A percentile compares a stretch with the other conserved stretches of the same genome.
phyloP scores from a whole-genome alignment of 495 filamentous ascomycete species.

The Sabuloglossum arenarium region DNA sequence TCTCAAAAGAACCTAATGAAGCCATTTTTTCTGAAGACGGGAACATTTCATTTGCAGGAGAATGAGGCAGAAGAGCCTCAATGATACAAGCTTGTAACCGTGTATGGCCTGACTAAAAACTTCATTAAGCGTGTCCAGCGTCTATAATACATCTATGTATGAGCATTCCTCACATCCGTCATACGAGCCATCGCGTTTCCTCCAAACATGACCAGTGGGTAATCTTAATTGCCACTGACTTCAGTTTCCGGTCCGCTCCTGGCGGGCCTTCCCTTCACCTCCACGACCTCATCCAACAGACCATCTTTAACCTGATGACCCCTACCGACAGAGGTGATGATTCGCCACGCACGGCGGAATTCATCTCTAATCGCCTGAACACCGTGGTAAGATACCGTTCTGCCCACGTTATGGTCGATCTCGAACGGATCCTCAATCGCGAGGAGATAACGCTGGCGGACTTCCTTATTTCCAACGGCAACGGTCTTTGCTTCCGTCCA shows the following conservation, averaged over 20 bases:
- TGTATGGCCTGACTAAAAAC: too few relatives aligned
- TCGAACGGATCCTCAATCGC: slow-evolving; percentile 83
- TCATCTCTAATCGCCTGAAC: slow-evolving; percentile 60
- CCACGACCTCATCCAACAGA: neutral
- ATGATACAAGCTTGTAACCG: too few relatives aligned
- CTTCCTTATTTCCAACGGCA: slow-evolving; percentile 28
- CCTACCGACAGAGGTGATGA: slow-evolving; percentile 22
- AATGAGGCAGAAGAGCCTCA: too few relatives aligned
- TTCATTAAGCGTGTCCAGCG: too few relatives aligned
- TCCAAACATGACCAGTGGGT: too few relatives aligned
- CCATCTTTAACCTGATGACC: neutral
- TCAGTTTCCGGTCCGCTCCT: neutral
- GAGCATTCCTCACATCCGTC: too few relatives aligned
- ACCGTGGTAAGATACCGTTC: slow-evolving; percentile 57
- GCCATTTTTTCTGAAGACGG: too few relatives aligned
- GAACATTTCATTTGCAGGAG: too few relatives aligned
- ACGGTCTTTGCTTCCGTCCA: slow-evolving; percentile 53
- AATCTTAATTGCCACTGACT: too few relatives aligned
- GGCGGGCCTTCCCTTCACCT: neutral
- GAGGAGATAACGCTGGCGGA: slow-evolving; percentile 60
- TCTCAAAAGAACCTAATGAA: too few relatives aligned
- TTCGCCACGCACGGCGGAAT: slow-evolving; percentile 48
- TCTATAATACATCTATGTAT: too few relatives aligned
- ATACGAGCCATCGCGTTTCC: too few relatives aligned
- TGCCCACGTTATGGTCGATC: slow-evolving; percentile 58